These are phyloP conservation scores for Apiospora koreana DNA, from an alignment of 2,329 filamentous ascomycete species.

Conservation along the genomic window DNA sequence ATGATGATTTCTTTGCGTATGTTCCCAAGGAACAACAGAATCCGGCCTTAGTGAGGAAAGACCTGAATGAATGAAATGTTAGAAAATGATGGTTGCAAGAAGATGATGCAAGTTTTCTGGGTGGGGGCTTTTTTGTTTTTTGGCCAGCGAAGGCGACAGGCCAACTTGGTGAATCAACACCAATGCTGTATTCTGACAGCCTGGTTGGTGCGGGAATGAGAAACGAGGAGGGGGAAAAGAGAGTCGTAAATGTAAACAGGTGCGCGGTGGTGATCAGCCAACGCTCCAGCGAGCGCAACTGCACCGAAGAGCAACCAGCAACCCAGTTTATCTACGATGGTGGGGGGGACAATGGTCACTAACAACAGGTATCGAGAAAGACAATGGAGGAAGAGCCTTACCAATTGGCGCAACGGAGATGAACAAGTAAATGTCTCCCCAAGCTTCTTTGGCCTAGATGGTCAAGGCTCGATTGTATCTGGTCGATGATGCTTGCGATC, in stretches of 20 bases:
- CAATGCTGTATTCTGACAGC: background rate
- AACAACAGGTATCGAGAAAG: background rate
- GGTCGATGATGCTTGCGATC: slow-evolving; percentile 23
- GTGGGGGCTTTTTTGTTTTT: too few species aligned
- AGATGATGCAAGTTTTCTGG: too few species aligned
- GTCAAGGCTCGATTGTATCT: slow-evolving; percentile 12
- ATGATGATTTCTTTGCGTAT: slow-evolving; percentile 14
- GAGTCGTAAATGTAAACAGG: background rate
- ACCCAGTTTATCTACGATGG: background rate
- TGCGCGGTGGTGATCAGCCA: background rate
- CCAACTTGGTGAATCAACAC: background rate
- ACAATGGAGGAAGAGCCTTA: slow-evolving; percentile 41
- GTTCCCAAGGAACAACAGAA: slow-evolving; percentile 28
- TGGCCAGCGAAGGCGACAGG: background rate
- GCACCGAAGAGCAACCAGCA: background rate
- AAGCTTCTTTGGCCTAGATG: slow-evolving; percentile 30
- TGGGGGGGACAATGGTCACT: background rate
- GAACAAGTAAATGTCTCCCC: slow-evolving; percentile 99
- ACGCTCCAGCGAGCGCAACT: background rate
- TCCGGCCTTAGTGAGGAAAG: background rate
- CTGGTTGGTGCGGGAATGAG: background rate
- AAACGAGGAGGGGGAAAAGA: background rate
- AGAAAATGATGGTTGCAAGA: background rate
- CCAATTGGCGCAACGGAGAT: slow-evolving; percentile 82
- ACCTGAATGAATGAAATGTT: background rate